Percentiles rank a stretch among this genome's conserved stretches.
phyloP scores from a whole-genome alignment of 768 basidiomycete species.

The Mycena epipterygia region DNA sequence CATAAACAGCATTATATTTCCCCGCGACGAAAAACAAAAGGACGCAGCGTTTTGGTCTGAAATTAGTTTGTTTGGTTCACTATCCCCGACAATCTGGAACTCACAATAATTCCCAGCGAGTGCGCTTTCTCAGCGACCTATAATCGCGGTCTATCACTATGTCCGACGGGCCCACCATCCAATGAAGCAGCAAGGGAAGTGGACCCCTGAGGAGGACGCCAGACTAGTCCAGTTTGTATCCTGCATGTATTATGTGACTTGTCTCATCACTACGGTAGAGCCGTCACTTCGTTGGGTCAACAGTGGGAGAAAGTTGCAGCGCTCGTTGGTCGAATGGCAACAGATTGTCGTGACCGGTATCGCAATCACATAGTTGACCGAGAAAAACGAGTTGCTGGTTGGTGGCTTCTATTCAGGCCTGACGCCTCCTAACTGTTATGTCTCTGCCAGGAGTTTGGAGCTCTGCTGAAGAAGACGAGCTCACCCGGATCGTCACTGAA shows the following conservation, averaged over 20 bases:
- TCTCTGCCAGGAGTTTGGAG: conserved; percentile 72
- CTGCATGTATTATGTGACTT: neutral
- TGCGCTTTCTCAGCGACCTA: conserved; percentile 81
- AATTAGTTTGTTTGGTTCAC: conserved; percentile 67
- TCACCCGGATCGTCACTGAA: conserved; percentile 81
- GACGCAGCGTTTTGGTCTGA: conserved; percentile 85
- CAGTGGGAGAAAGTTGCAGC: conserved; percentile 86
- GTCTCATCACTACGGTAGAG: conserved; percentile 56
- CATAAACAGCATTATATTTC: conserved; percentile 75
- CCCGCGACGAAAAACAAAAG: conserved; percentile 70
- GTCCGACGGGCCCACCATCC: conserved; percentile 81
- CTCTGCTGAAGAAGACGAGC: conserved; percentile 82
- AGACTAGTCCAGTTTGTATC: conserved; percentile 69
- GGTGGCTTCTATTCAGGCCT: conserved; percentile 27
- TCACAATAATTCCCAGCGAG: conserved; percentile 59
- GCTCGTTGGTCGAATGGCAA: conserved; percentile 79
- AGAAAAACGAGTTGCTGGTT: conserved; percentile 72
- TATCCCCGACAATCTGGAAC: neutral
- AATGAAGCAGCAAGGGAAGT: conserved; percentile 75
- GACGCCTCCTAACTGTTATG: neutral
- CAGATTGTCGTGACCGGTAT: conserved; percentile 89
- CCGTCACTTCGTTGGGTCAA: conserved; percentile 77
- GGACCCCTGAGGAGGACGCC: conserved; percentile 77
- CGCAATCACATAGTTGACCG: conserved; percentile 85
- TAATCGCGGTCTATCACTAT: conserved; percentile 89